These are phyloP conservation scores for Acer negundo DNA, from an alignment of 345 rosid genomes.

Conservation along the genomic window DNA sequence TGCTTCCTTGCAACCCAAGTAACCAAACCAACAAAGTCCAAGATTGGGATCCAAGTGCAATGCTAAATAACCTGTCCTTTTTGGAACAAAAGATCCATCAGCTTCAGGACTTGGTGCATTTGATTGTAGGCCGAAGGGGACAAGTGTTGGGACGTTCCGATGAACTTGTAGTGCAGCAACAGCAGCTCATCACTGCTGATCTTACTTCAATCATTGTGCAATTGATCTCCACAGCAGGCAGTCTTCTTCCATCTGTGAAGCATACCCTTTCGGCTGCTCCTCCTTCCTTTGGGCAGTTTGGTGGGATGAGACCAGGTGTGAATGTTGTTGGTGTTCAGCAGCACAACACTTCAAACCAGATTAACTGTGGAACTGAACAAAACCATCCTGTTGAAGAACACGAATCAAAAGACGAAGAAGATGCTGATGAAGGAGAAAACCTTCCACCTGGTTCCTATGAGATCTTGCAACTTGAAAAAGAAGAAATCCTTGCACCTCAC, in stretches of 20 bases:
- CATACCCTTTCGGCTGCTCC: slow-evolving; percentile 45
- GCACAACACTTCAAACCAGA: slow-evolving; percentile 41
- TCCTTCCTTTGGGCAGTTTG: slow-evolving; percentile 45
- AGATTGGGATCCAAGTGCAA: slow-evolving; percentile 87
- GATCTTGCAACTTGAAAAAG: slow-evolving; percentile 90
- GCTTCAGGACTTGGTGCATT: slow-evolving; percentile 80
- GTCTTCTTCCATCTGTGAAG: slow-evolving; percentile 90
- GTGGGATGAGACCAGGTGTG: slow-evolving; percentile 43
- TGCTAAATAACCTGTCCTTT: slow-evolving; percentile 79
- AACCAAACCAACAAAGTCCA: slow-evolving; percentile 34
- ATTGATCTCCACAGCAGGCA: slow-evolving; percentile 91
- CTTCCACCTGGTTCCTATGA: slow-evolving; percentile 95
- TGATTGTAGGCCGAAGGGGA: slow-evolving; percentile 55
- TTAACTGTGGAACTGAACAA: slow-evolving; percentile 37
- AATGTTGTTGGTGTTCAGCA: slow-evolving; percentile 35
- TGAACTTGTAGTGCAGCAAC: slow-evolving; percentile 68
- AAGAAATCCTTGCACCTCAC: slow-evolving; percentile 98
- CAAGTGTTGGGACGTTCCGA: slow-evolving; percentile 51
- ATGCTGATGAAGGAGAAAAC: slow-evolving; percentile 85
- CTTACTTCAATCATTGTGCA: slow-evolving; percentile 92
- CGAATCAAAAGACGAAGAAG: slow-evolving; percentile 90
- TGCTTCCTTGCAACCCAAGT: slow-evolving; percentile 25
- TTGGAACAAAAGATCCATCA: slow-evolving; percentile 89
- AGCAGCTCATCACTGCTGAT: slow-evolving; percentile 82
- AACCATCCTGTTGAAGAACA: slow-evolving; percentile 60